Conservation (phyloP, 805 yeast species). For the Saccharomycopsis vini region DNA sequence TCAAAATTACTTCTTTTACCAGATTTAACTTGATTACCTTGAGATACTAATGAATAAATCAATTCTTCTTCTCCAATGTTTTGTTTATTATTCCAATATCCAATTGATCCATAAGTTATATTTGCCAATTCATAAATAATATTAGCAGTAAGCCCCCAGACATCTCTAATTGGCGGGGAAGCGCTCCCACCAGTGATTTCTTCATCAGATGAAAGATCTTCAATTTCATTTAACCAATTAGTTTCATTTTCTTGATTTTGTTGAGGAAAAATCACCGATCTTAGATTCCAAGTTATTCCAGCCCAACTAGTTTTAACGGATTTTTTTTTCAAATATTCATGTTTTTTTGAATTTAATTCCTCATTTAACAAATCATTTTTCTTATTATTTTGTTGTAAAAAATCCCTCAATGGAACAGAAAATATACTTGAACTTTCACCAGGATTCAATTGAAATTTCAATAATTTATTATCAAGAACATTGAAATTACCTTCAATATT, state of each 20-base stretch:
- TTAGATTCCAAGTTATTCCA: slow-evolving; percentile 55
- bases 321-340: slow-evolving; percentile 28
- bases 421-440: slow-evolving; percentile 70
- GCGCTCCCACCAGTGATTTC: no score
- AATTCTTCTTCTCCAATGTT: slow-evolving; percentile 48
- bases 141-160: slow-evolving; percentile 80
- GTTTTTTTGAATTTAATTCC: slow-evolving; percentile 7
- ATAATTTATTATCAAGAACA: slow-evolving; percentile 25
- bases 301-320: slow-evolving; percentile 51
- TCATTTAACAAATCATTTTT: slow-evolving; percentile 2
- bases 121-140: slow-evolving; percentile 64
- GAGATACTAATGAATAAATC: slow-evolving; percentile 35
- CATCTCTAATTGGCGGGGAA: slow-evolving; percentile 40
- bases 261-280: slow-evolving; percentile 54
- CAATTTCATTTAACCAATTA: slow-evolving; percentile 53
- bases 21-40: slow-evolving; percentile 38
- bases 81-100: slow-evolving; percentile 21
- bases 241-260: slow-evolving; percentile 43
- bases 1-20: slow-evolving; percentile 38
- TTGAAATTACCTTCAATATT: slow-evolving; percentile 22
- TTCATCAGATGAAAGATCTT: slow-evolving; percentile 50
- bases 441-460: slow-evolving; percentile 49
- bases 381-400: slow-evolving; percentile 27
- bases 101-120: slow-evolving; percentile 37
- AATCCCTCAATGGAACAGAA: slow-evolving; percentile 60